Base-by-base conservation (phyloP, 2,329 filamentous ascomycete species). In the Ophiosphaerella korrae region DNA sequence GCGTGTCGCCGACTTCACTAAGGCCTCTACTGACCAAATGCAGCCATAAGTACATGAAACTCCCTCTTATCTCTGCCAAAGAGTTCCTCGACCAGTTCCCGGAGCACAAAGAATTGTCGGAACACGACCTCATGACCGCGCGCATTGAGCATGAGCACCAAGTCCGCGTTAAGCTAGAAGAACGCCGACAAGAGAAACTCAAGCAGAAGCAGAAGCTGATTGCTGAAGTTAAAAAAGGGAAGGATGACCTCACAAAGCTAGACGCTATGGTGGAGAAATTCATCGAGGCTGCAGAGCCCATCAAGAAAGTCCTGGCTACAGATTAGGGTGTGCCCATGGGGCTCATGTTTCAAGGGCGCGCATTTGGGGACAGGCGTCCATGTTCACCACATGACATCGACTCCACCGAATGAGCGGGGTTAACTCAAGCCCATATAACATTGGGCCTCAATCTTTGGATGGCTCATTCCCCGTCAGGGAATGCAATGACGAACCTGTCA, bases 211-310 rank as follows among this genome's bases (percentile, higher is more conserved):
- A 88, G 66, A 83, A 80, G 3, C 74, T 90, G 53, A 85, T 88
- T 55, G 83, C 84, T 31, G 86, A 88, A 71, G 97, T 97, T 72
- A 96, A 95, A 77, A 91, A 91, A 76, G 84, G 93, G 60, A 96
- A 96, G 72, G 92, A 97, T 48, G 92, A 97, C 66, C 78, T 99
- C 42, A 92, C 89, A 16, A 96, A 89, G 66, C 78, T 99, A 53
- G 94, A 99, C 66, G 88, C 89, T 67, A 91, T 96, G 73, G 78
- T 97, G 50, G 94, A 97, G 76, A 92, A 90, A 67, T 96, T 96
- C 69, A 93, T 96, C 65, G 91, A 95, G 74, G 90, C 89, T 42
- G 90, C 90, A 43, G 93, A 92, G 80, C 90, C 90, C 0, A 95
- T 96, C 51, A 88, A 92, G 73, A 89, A 88, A 71, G 84, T 90